Conservation (phyloP, 768 basidiomycete genomes). For the Psilocybe azurescens region DNA sequence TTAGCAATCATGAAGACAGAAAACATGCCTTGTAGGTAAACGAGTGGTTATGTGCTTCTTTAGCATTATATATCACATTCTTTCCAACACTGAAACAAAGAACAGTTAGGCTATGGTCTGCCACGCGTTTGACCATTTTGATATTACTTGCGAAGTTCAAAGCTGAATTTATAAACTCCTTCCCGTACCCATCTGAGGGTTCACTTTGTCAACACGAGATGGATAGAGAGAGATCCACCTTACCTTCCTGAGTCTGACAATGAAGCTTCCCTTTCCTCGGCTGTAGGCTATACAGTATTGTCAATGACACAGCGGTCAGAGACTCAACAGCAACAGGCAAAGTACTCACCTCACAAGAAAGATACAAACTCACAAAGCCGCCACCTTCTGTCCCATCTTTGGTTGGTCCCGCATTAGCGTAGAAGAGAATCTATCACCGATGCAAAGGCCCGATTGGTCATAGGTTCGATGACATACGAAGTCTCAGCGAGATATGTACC, state of each 20-base stretch:
- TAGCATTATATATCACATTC: conserved; percentile 59
- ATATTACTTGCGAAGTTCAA: conserved; percentile 74
- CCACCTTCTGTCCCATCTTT: conserved; percentile 53
- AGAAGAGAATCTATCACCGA: conserved; percentile 70
- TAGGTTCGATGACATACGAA: background rate
- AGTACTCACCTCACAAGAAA: conserved; percentile 76
- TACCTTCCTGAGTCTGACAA: conserved; percentile 62
- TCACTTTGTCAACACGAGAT: background rate
- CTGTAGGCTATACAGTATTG: conserved; percentile 60
- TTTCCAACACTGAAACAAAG: conserved; percentile 42
- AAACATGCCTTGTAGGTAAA: conserved; percentile 66
- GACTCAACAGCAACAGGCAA: background rate
- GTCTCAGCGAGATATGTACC: conserved; percentile 36
- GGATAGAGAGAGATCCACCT: background rate
- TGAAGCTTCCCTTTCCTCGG: conserved; percentile 73
- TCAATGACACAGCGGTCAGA: background rate
- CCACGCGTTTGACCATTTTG: background rate
- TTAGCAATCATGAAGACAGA: background rate
- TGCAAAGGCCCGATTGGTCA: conserved; percentile 18
- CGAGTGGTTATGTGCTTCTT: conserved; percentile 83
- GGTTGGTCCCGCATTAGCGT: conserved; percentile 78
- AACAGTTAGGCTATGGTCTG: background rate
- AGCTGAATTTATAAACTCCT: conserved; percentile 85
- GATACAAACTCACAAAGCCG: conserved; percentile 71
- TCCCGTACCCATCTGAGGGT: conserved; percentile 79